These are phyloP conservation scores for Apiotrichum gamsii DNA, from an alignment of 1,284 basidiomycete genomes.

Conservation along the genomic window DNA sequence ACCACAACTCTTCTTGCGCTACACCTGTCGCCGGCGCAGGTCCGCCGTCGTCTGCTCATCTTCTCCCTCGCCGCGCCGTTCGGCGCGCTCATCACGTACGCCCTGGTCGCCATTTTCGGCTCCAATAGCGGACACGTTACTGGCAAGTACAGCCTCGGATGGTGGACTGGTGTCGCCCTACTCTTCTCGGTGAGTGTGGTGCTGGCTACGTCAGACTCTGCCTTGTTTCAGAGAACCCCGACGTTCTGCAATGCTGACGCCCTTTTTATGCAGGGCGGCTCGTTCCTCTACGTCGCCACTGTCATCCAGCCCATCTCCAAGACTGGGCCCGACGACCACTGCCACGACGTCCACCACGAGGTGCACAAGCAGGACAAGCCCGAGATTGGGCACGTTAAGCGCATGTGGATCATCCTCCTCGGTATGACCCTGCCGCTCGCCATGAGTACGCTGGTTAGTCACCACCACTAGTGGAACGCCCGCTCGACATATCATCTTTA, in stretches of 20 bases:
- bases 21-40: constrained; percentile 60
- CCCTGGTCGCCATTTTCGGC: constrained; percentile 57
- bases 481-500: neutral
- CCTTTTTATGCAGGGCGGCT: constrained; percentile 91
- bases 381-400: constrained; percentile 45
- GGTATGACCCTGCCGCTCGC: constrained; percentile 68
- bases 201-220: neutral
- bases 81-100: constrained; percentile 65
- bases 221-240: too few relatives aligned
- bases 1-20: constrained; percentile 72
- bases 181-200: constrained; percentile 42
- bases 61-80: constrained; percentile 75
- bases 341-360: constrained; percentile 19
- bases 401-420: constrained; percentile 55
- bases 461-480: constrained; percentile 33
- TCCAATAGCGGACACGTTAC: neutral
- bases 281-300: constrained; percentile 90
- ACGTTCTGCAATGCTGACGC: constrained; percentile 5
- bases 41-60: constrained; percentile 65
- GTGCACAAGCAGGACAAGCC: constrained; percentile 47
- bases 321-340: constrained; percentile 18
- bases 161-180: constrained; percentile 59
- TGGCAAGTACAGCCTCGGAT: constrained; percentile 28
- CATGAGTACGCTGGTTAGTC: constrained; percentile 53
- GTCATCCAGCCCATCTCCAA: constrained; percentile 64